A percentile compares a stretch with the other conserved stretches of the same genome.
phyloP scores from a whole-genome alignment of 345 rosid genomes.

The Adansonia digitata region DNA sequence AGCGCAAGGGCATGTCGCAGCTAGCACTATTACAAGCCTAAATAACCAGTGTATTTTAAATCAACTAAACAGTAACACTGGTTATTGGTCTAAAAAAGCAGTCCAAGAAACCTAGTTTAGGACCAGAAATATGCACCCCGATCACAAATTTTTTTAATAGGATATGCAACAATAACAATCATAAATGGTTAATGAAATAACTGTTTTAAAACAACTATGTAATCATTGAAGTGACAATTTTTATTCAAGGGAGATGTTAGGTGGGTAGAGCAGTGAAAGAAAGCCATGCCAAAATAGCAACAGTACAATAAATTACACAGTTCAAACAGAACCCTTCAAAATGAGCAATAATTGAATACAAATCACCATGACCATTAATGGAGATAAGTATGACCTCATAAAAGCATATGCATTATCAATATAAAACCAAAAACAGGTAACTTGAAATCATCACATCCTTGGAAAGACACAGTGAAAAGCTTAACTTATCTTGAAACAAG shows the following conservation, averaged over 20 bases:
- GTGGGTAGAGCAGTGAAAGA: conserved; percentile 3
- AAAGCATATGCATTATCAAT: not conserved
- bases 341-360: not conserved
- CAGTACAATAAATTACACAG: not conserved
- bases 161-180: not conserved
- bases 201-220: not conserved
- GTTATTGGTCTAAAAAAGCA: not conserved
- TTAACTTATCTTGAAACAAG: not conserved
- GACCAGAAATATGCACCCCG: not conserved
- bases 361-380: not conserved
- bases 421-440: not conserved
- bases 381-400: not conserved
- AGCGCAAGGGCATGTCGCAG: not conserved
- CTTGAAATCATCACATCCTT: not conserved
- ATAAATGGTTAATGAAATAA: not conserved
- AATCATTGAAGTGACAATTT: not conserved
- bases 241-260: not conserved
- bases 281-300: not conserved
- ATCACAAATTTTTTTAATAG: not conserved
- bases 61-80: not conserved
- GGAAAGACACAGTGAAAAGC: not conserved
- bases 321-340: not conserved
- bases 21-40: not conserved
- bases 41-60: not conserved
- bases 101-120: not conserved